Percentiles rank a stretch among this genome's conserved stretches.
phyloP scores from a whole-genome alignment of 305 asterid species.

The Solanum hybrid region DNA sequence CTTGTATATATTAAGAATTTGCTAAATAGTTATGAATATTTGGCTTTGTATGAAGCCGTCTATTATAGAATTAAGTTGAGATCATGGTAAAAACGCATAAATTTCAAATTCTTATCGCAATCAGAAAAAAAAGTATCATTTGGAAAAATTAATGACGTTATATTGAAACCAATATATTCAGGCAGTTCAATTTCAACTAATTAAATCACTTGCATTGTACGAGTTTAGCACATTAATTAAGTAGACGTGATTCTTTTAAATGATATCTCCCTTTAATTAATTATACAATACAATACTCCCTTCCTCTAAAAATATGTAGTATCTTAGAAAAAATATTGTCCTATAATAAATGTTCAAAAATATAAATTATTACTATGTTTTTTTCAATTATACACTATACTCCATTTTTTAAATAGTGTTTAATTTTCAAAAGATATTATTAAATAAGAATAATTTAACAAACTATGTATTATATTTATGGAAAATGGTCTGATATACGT shows the following conservation, averaged over 20 bases:
- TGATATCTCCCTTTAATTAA: background rate
- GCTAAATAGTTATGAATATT: background rate
- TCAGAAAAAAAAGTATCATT: accelerated
- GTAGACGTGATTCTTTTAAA: background rate
- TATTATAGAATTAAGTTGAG: background rate
- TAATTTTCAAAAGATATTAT: no score
- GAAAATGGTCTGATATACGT: no score
- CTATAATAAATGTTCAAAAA: background rate
- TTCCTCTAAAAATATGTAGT: no score
- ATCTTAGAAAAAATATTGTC: background rate
- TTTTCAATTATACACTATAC: no score
- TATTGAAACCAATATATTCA: conserved; percentile 2
- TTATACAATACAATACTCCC: background rate
- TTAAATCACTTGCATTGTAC: background rate
- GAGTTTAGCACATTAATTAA: background rate
- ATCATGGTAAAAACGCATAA: background rate
- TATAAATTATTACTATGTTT: background rate
- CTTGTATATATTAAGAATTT: background rate
- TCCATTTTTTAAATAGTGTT: background rate
- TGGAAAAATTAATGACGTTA: background rate
- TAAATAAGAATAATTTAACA: background rate
- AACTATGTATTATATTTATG: background rate
- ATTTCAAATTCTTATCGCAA: background rate
- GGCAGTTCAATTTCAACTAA: background rate
- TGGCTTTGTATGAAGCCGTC: background rate